A percentile compares a stretch with the other conserved stretches of the same genome.
These are phyloP conservation scores for Chlamydomonas applanata DNA, from an alignment of 139 green algal genomes.

Conservation along the genomic window DNA sequence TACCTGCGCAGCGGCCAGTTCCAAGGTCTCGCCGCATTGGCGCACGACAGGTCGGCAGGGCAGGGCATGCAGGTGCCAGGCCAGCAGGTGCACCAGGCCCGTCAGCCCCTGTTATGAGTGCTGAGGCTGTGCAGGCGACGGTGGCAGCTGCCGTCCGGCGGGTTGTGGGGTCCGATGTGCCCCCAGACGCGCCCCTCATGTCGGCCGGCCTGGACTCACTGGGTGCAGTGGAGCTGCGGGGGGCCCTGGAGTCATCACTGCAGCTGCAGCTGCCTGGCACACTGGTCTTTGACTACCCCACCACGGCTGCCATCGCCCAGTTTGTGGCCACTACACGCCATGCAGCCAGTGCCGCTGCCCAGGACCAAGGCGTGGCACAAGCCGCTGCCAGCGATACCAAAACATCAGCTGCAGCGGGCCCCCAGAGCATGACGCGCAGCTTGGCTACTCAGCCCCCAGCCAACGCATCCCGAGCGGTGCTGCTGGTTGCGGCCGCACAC, in stretches of 20 bases:
- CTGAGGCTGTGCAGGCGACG: background rate
- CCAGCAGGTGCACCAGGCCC: background rate
- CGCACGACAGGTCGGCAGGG: no score
- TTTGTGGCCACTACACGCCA: background rate
- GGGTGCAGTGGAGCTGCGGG: conserved; percentile 72
- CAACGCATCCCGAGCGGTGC: no score
- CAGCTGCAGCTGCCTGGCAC: conserved; percentile 61
- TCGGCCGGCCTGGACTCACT: conserved; percentile 74
- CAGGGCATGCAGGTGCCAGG: no score
- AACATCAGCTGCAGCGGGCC: no score
- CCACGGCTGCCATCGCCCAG: conserved; percentile 39
- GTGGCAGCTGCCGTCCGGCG: conserved; percentile 21
- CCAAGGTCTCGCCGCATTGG: no score
- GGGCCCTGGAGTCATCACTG: conserved; percentile 40
- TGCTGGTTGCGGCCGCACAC: no score
- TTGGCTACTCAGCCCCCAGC: no score
- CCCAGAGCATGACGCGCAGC: no score
- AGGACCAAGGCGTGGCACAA: background rate
- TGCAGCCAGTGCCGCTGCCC: background rate
- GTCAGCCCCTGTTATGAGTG: background rate
- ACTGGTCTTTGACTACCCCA: conserved; percentile 72
- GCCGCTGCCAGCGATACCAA: background rate
- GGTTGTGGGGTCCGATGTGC: conserved; percentile 15
- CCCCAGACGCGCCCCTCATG: conserved; percentile 63
- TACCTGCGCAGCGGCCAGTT: background rate